A percentile compares a stretch with the other conserved stretches of the same genome.
These are phyloP conservation scores for Loxodes magnus DNA, from an alignment of 73 alveolate species.

Conservation along the genomic window DNA sequence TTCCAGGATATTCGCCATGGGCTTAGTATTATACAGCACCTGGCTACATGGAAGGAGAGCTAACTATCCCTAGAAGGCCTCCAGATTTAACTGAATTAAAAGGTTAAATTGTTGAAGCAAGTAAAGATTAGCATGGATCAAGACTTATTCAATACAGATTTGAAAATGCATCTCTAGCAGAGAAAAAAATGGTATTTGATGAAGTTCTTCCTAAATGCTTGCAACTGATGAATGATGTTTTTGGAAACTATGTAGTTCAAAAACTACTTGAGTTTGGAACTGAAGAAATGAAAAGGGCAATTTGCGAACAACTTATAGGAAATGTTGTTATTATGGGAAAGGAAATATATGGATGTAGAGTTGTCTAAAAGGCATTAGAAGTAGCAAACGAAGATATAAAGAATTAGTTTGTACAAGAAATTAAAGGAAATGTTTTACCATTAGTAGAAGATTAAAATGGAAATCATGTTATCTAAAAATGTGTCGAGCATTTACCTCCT, in stretches of 20 bases:
- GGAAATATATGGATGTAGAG: slow-evolving; percentile 9
- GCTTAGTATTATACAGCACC: slow-evolving; percentile 15
- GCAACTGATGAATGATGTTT: not conserved
- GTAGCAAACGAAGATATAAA: slow-evolving; percentile 34
- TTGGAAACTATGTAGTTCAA: slow-evolving; percentile 11
- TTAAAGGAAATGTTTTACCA: slow-evolving; percentile 15
- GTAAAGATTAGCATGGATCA: slow-evolving; percentile 49
- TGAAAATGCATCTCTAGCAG: slow-evolving; percentile 34
- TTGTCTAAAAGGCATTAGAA: slow-evolving; percentile 2
- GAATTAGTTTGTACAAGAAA: slow-evolving; percentile 26
- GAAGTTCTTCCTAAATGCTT: slow-evolving; percentile 33
- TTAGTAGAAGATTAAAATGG: slow-evolving; percentile 7
- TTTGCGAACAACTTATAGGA: not conserved
- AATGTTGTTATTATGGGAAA: not conserved
- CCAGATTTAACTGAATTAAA: not conserved
- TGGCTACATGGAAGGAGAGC: slow-evolving; percentile 20
- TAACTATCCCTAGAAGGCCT: slow-evolving; percentile 18
- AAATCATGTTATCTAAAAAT: slow-evolving; percentile 8
- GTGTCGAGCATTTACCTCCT: slow-evolving; percentile 24
- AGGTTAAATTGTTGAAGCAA: not conserved
- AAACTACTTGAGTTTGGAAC: slow-evolving; percentile 11
- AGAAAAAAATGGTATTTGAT: slow-evolving; percentile 33
- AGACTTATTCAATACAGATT: slow-evolving; percentile 39
- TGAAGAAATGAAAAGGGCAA: not conserved
- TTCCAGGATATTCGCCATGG: slow-evolving; percentile 12